Evolutionary conservation across 805 yeast species (phyloP), one percentile per base, ranked within the genome.

Genomic region (Dipodascus geniculatus): DNA sequence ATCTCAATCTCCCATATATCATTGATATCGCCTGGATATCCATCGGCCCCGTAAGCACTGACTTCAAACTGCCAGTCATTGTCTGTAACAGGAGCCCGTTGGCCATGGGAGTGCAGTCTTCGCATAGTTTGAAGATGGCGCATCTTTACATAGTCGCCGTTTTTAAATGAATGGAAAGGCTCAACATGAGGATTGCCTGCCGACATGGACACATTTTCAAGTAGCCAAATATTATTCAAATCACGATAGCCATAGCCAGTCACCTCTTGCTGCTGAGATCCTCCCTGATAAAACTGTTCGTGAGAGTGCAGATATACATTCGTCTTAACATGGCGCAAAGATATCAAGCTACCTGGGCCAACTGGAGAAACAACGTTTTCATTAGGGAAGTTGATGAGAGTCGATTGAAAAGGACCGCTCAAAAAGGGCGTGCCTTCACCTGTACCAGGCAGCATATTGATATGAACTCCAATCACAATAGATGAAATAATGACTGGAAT

Each of bases 251-350:
- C 77, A 54, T 79, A 77, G 38, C 83, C 68, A 0, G 90, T 76
- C 11, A 87, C 90, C 63, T 83, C 85, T 63, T 85, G 90, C 58
- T 80, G 78, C 0, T 70, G 63, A 0, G 84, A 72, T 0, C 85
- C 87, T 0, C 74, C 62, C 48, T 74, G 73, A 64, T 82, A 85
- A 1, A 66, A 65, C 55, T 65, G 67, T 42, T 74, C 68, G 62
- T 84, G 85, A 0, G 93, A 83, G 61, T 85, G 88, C 52, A 87
- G 68, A 61, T 83, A 87, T 1, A 77, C 77, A 22, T 84, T 86
- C 24, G 81, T 74, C 16, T 74, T 71, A 8, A 65, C 59, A 64
- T 87, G 91, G 59, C 85, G 79, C 11, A 87, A 55, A 14, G 85
- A 78, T 8, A 87, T 73, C 0, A 80, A 71, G 48, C 86, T 77